Evolutionary conservation across 192 early-diverging fungal genomes (phyloP).

Genomic region (Pecoramyces ruminantium): DNA sequence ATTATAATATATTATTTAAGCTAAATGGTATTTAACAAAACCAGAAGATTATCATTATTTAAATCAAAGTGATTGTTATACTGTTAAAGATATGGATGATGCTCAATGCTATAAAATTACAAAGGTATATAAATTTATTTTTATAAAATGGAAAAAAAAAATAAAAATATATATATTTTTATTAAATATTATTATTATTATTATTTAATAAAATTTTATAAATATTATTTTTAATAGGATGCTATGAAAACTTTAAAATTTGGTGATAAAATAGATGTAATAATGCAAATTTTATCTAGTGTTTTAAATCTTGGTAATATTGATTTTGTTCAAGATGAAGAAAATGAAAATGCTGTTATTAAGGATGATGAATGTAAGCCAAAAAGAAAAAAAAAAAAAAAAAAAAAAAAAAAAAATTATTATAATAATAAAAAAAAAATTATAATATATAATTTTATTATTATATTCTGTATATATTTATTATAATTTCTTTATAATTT

Average conservation of each 20-base stretch:
- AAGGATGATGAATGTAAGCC: not conserved
- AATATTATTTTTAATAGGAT: slow-evolving; percentile 67
- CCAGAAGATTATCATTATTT: slow-evolving; percentile 20
- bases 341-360: not conserved
- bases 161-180: too few relatives aligned
- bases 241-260: slow-evolving; percentile 6
- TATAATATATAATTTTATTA: too few relatives aligned
- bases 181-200: too few relatives aligned
- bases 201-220: slow-evolving; percentile 41
- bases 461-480: too few relatives aligned
- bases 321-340: slow-evolving; percentile 27
- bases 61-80: not conserved
- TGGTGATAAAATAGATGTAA: slow-evolving; percentile 55
- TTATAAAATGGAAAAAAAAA: too few relatives aligned
- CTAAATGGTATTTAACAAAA: slow-evolving; percentile 13
- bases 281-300: slow-evolving; percentile 80
- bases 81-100: slow-evolving; percentile 86
- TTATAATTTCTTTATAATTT: too few relatives aligned
- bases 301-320: slow-evolving; percentile 94
- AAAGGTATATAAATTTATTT: not conserved
- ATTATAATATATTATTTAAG: too few relatives aligned
- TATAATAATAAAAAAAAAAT: too few relatives aligned
- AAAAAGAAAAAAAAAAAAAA: not conserved
- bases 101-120: slow-evolving; percentile 69
- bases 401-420: too few relatives aligned